These are phyloP conservation scores for Eustoma russellianum DNA, from an alignment of 257 asterid genomes.

Conservation along the genomic window DNA sequence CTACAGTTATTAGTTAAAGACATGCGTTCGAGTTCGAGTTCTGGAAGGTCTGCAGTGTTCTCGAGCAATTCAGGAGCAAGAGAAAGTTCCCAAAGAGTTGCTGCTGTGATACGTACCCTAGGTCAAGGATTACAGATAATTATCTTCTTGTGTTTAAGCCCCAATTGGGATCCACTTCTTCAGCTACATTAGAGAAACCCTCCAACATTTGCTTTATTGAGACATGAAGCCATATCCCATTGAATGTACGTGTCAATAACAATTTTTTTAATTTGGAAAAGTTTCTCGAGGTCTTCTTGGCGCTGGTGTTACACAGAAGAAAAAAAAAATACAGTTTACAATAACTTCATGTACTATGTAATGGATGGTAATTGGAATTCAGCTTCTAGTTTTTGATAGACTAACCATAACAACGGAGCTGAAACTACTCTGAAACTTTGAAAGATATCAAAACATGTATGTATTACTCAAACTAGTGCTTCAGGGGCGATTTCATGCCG, in stretches of 20 bases:
- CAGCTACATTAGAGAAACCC: constrained; percentile 74
- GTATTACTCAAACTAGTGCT: too few species aligned
- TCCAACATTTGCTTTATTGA: constrained; percentile 85
- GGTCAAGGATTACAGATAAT: constrained; percentile 89
- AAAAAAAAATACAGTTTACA: too few species aligned
- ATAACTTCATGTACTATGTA: too few species aligned
- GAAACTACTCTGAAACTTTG: too few species aligned
- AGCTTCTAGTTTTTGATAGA: too few species aligned
- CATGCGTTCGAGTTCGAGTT: constrained; percentile 17
- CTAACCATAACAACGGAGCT: too few species aligned
- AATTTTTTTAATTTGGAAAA: too few species aligned
- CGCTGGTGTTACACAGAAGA: too few species aligned
- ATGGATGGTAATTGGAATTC: too few species aligned
- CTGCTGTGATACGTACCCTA: constrained; percentile 82
- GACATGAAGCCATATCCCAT: constrained; percentile 72
- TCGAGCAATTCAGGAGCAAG: constrained; percentile 84
- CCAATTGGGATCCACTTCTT: constrained; percentile 73
- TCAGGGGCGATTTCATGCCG: constrained; percentile 14
- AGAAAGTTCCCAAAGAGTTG: constrained; percentile 69
- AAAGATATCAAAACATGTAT: too few species aligned
- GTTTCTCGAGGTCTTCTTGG: too few species aligned
- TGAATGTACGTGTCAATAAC: neutral
- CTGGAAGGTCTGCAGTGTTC: constrained; percentile 64
- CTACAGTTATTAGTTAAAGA: too few species aligned
- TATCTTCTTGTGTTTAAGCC: constrained; percentile 92